Conservation (phyloP, 805 yeast genomes). For the Zygosaccharomyces siamensis region DNA sequence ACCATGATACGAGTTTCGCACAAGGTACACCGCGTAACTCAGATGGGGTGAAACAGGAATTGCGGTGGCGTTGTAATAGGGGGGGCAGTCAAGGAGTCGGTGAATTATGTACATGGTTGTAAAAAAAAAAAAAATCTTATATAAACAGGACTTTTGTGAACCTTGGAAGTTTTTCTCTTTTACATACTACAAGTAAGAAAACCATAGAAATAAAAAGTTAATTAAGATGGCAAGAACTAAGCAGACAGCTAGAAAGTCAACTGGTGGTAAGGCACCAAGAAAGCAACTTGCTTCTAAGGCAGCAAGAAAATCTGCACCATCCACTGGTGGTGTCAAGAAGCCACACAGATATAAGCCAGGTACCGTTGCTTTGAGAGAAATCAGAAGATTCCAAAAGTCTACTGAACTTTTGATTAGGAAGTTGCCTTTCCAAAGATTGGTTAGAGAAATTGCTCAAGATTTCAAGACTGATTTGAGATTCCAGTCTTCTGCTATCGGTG, state of each 20-base stretch:
- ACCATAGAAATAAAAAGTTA: background rate
- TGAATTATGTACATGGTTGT: background rate
- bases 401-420: slow-evolving; percentile 94
- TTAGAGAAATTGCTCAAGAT: slow-evolving; percentile 93
- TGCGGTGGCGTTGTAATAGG: slow-evolving; percentile 5
- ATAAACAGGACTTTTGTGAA: slow-evolving; percentile 2
- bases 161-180: too few species aligned
- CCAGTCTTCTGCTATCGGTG: slow-evolving; percentile 97
- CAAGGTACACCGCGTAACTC: slow-evolving; percentile 5
- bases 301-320: slow-evolving; percentile 90
- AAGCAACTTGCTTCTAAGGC: slow-evolving; percentile 89
- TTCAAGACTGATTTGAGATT: slow-evolving; percentile 90
- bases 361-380: slow-evolving; percentile 94
- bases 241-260: slow-evolving; percentile 91
- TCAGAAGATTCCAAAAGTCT: slow-evolving; percentile 95
- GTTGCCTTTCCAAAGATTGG: slow-evolving; percentile 95
- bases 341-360: slow-evolving; percentile 98
- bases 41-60: slow-evolving; percentile 3
- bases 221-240: slow-evolving; percentile 80
- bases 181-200: background rate
- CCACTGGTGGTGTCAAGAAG: slow-evolving; percentile 88
- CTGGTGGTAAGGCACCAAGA: slow-evolving; percentile 97
- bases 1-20: slow-evolving; percentile 21
- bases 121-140: background rate
- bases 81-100: background rate